Evolutionary conservation across 345 rosid species (phyloP).

Genomic region (Orychophragmus violaceus): DNA sequence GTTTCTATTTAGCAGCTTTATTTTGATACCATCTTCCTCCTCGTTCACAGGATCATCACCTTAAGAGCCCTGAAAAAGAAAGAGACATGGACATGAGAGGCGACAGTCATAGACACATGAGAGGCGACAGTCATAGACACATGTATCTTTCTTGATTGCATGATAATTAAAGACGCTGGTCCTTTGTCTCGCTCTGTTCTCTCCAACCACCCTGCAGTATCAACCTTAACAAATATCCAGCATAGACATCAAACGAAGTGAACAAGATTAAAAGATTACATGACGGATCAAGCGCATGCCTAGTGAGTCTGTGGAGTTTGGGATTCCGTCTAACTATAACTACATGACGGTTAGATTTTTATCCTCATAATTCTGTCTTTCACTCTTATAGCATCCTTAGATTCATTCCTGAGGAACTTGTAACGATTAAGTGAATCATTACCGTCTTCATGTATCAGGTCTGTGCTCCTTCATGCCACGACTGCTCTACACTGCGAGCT

Average conservation of each 20-base stretch:
- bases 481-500: constrained; percentile 92
- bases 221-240: constrained; percentile 47
- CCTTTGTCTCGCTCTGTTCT: constrained; percentile 83
- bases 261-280: too few species aligned
- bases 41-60: constrained; percentile 64
- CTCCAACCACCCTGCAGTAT: constrained; percentile 98
- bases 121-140: too few species aligned
- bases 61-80: constrained; percentile 74
- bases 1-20: not conserved
- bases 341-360: constrained; percentile 74
- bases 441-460: constrained; percentile 40
- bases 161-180: constrained; percentile 76
- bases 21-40: not conserved
- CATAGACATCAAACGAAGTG: not conserved
- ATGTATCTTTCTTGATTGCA: constrained; percentile 97
- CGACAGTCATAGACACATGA: constrained; percentile 57
- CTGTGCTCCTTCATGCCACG: constrained; percentile 98
- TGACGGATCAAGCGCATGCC: constrained; percentile 99
- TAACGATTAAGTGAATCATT: not conserved
- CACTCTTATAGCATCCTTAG: not conserved
- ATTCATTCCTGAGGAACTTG: not conserved
- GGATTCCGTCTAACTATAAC: constrained; percentile 80
- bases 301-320: constrained; percentile 74
- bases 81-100: constrained; percentile 47
- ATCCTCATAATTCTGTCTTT: not conserved